Evolutionary conservation across 2,329 filamentous ascomycete genomes (phyloP), one percentile per base, ranked within the genome.

Genomic region (Xenosphaeropsis pyriputrescens): DNA sequence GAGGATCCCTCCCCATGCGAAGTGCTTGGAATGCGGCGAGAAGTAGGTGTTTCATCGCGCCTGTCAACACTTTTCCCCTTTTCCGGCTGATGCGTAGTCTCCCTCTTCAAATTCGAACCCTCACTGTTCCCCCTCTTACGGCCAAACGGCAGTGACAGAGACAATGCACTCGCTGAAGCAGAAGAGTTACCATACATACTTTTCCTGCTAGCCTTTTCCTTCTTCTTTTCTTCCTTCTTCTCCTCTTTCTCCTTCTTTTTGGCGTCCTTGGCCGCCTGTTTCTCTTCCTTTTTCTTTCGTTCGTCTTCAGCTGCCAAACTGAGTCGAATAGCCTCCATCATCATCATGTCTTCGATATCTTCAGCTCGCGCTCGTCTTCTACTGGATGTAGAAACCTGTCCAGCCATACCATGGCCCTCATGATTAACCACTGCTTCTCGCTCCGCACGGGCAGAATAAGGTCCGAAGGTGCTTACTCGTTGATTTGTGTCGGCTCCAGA

Each of bases 261-360:
- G 1, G 80, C 79, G 41, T 89, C 81, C 53, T 93, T 95, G 18
- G 69, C 71, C 0, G 72, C 70, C 41, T 85, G 83, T 54, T 88
- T 89, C 36, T 91, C 84, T 35, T 82, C 79, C 51, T 85, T 91
- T 34, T 73, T 79, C 47, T 85, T 82, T n/a, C 89, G 73, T 32
- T 96, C 89, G 51, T 96, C 89, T 55, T 98, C 91, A 1, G 85
- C 79, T 0, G 82, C 86, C n/a, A 98, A 65, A 35, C 86, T 94
- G 19, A 94, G 59, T 30, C 91, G 71, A 35, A 98, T 93, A 0
- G 91, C 91, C 57, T 98, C 91, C 68, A 91, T 85, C 67, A 96
- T 86, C 91, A 98, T 98, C 65, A 98, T 83, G 35, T 94, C 89
- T 55, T 98, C 91, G 0, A 96, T 68, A 48, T 96, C 88, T 16